Percentiles rank a stretch among this genome's conserved stretches.
Evolutionary conservation across 2,329 filamentous ascomycete genomes (phyloP).

Genomic region (Sclerotinia subarctica): DNA sequence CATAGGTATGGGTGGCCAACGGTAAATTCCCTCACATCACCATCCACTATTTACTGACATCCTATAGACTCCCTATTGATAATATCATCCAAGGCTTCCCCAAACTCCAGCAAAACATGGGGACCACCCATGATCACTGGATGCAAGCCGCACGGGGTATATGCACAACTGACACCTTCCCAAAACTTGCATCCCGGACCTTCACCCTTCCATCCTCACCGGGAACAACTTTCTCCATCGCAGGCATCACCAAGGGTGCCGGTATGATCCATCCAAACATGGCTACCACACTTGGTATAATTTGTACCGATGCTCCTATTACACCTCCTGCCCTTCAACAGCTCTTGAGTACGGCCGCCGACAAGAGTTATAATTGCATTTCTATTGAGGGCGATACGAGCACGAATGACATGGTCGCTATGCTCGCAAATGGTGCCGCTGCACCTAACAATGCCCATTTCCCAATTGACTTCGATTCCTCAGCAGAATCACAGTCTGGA

Average conservation of each 20-base stretch:
- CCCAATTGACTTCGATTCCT: not conserved
- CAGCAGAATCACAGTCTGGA: not conserved
- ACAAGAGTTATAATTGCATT: constrained; percentile 1
- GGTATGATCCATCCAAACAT: constrained; percentile 99
- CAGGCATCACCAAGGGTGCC: constrained; percentile 95
- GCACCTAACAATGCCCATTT: not conserved
- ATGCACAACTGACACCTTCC: constrained; percentile 98
- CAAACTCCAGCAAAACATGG: not conserved
- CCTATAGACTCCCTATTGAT: not conserved
- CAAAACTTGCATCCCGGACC: constrained; percentile 82
- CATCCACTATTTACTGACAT: not conserved
- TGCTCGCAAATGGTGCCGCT: not conserved
- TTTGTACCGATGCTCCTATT: constrained; percentile 88
- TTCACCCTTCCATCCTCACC: constrained; percentile 83
- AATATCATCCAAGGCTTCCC: not conserved
- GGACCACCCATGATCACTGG: constrained; percentile 77
- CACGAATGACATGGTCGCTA: not conserved
- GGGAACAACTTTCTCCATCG: constrained; percentile 73
- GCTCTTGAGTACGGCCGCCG: not conserved
- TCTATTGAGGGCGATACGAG: constrained; percentile 8
- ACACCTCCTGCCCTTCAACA: constrained; percentile 44
- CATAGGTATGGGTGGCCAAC: constrained; percentile 1
- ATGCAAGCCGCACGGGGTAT: constrained; percentile 83
- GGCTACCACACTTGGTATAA: constrained; percentile 88
- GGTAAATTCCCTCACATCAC: not conserved